phyloP scores from a whole-genome alignment of 371 early-diverging fungal genomes.

The Quaeritorhiza haematococci region DNA sequence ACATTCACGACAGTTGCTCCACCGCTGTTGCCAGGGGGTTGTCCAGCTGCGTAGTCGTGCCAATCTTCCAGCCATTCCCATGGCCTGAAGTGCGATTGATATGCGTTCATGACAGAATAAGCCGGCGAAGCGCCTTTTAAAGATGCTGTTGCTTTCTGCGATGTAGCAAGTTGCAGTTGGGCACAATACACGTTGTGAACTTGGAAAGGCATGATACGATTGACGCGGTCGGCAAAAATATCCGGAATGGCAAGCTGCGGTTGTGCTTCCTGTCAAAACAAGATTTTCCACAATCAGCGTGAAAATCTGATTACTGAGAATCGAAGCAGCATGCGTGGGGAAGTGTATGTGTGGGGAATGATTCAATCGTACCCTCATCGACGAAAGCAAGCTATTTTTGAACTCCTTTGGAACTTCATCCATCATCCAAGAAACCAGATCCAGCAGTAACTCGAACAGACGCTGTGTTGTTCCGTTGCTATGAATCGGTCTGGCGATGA shows the following conservation, averaged over 20 bases:
- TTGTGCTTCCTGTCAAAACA: constrained; percentile 12
- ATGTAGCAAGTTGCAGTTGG: neutral
- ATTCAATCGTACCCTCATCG: neutral
- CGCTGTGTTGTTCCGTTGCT: neutral
- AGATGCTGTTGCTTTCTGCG: constrained; percentile 5
- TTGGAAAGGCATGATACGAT: constrained; percentile 18
- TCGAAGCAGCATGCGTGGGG: too few relatives aligned
- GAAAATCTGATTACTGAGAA: constrained; percentile 1
- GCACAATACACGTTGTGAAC: constrained; percentile 13
- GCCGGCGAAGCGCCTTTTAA: constrained; percentile 1
- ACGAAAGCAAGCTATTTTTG: neutral
- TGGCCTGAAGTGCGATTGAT: too few relatives aligned
- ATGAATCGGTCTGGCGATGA: neutral
- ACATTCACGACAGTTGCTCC: too few relatives aligned
- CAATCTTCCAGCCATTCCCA: too few relatives aligned
- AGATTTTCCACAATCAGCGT: neutral
- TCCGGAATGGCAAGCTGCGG: constrained; percentile 5
- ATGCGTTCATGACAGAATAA: too few relatives aligned
- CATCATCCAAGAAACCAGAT: neutral
- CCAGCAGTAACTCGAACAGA: neutral
- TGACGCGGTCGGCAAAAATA: constrained; percentile 1
- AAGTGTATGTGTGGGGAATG: neutral
- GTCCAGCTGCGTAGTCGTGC: too few relatives aligned
- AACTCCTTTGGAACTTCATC: neutral
- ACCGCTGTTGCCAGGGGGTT: too few relatives aligned